These are phyloP conservation scores for Neoboletus brunneissimus DNA, from an alignment of 768 basidiomycete genomes.

Conservation along the genomic window DNA sequence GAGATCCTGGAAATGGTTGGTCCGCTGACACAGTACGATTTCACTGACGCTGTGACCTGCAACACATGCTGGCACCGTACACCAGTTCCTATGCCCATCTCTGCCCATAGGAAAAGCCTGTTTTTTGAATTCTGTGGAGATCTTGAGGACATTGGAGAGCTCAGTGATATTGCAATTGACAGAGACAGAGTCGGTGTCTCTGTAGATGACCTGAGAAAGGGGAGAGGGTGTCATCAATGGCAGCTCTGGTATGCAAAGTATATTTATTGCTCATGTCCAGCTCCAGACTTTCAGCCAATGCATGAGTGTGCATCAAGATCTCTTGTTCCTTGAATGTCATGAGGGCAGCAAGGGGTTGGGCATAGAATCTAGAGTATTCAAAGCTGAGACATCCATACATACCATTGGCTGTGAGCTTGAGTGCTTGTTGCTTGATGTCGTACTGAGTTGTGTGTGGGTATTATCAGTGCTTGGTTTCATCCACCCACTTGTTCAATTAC, in stretches of 20 bases:
- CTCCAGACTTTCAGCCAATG: constrained; percentile 84
- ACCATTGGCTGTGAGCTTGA: constrained; percentile 98
- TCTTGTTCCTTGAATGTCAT: constrained; percentile 98
- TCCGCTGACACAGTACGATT: too few relatives aligned
- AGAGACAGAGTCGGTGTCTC: constrained; percentile 89
- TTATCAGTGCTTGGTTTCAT: not conserved
- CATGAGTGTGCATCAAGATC: constrained; percentile 89
- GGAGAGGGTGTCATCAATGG: not conserved
- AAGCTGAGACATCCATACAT: constrained; percentile 99
- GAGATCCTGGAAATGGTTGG: too few relatives aligned
- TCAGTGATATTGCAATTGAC: constrained; percentile 94
- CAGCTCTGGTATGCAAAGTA: not conserved
- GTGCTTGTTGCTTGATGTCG: constrained; percentile 94
- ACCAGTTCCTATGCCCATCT: too few relatives aligned
- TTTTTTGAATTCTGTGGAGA: constrained; percentile 91
- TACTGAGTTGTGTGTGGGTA: constrained; percentile 48
- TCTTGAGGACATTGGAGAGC: constrained; percentile 84
- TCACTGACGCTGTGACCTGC: too few relatives aligned
- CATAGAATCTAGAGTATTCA: constrained; percentile 95
- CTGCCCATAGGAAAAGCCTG: too few relatives aligned
- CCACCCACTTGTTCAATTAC: constrained; percentile 38
- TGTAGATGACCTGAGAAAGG: constrained; percentile 63
- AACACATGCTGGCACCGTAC: too few relatives aligned
- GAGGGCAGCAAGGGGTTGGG: constrained; percentile 92
- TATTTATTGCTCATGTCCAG: constrained; percentile 70